These are phyloP conservation scores for Mycena haematopus DNA, from an alignment of 768 basidiomycete genomes.

Conservation along the genomic window DNA sequence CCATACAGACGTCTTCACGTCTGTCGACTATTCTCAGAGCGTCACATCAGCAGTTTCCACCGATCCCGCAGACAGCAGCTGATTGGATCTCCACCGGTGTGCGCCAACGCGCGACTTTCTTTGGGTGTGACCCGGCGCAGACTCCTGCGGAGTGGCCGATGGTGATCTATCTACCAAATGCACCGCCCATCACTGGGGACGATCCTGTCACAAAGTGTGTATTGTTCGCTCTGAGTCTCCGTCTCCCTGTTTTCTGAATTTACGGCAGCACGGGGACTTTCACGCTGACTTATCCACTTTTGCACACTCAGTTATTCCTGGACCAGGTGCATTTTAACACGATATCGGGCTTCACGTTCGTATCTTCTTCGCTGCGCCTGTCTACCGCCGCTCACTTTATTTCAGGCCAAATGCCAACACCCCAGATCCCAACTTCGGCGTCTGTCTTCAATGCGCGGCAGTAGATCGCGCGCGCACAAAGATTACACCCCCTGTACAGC, in stretches of 20 bases:
- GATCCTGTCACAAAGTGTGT: constrained; percentile 69
- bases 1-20: constrained; percentile 51
- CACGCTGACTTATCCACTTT: constrained; percentile 61
- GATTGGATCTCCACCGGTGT: constrained; percentile 66
- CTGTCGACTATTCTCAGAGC: constrained; percentile 50
- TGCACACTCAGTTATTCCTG: constrained; percentile 62
- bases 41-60: constrained; percentile 68
- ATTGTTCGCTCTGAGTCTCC: not conserved
- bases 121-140: constrained; percentile 69
- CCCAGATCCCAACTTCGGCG: constrained; percentile 66
- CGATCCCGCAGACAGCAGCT: constrained; percentile 57
- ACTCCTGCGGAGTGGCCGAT: constrained; percentile 65
- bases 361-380: not conserved
- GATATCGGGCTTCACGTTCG: constrained; percentile 58
- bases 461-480: constrained; percentile 59
- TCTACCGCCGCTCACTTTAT: not conserved
- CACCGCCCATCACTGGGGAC: constrained; percentile 69
- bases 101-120: constrained; percentile 76
- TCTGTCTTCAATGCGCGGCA: constrained; percentile 72
- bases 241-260: constrained; percentile 20
- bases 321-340: constrained; percentile 64
- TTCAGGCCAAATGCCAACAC: constrained; percentile 55
- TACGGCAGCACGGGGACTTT: constrained; percentile 59
- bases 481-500: constrained; percentile 38
- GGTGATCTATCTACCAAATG: constrained; percentile 78